Conservation (phyloP, 1,139 yeast genomes). For the Magnusiomyces paraingens region DNA sequence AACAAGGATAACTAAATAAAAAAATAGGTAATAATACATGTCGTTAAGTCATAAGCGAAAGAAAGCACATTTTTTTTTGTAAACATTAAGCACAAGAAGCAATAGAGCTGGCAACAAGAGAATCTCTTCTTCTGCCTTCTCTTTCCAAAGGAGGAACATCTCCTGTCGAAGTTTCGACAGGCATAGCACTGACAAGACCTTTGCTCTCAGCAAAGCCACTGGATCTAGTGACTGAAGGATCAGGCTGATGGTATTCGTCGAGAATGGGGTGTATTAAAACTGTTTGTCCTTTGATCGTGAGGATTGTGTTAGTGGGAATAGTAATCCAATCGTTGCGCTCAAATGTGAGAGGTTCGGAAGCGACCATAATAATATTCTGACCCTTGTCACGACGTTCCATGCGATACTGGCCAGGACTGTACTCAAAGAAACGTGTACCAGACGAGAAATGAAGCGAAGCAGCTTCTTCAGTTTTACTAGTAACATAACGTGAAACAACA, state of each 20-base stretch:
- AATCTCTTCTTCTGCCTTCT: slow-evolving; percentile 54
- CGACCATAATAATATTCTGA: slow-evolving; percentile 92
- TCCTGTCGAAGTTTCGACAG: slow-evolving; percentile 39
- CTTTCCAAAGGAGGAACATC: slow-evolving; percentile 73
- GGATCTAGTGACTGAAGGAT: slow-evolving; percentile 61
- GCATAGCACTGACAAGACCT: slow-evolving; percentile 82
- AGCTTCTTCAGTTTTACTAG: slow-evolving; percentile 88
- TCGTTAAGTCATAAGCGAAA: not conserved
- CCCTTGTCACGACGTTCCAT: slow-evolving; percentile 92
- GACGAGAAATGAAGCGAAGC: slow-evolving; percentile 93
- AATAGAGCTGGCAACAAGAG: not conserved
- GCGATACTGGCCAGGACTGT: slow-evolving; percentile 74
- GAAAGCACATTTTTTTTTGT: not conserved
- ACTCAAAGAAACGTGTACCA: slow-evolving; percentile 85
- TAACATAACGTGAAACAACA: slow-evolving; percentile 80
- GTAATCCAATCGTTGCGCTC: slow-evolving; percentile 98
- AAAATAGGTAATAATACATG: not conserved
- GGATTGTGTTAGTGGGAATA: slow-evolving; percentile 83
- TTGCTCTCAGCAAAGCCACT: slow-evolving; percentile 80
- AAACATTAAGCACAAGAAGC: not conserved
- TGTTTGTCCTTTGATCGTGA: slow-evolving; percentile 81
- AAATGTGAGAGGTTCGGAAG: slow-evolving; percentile 92
- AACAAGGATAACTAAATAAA: too few species aligned
- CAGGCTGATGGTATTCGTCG: slow-evolving; percentile 80
- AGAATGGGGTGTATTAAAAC: slow-evolving; percentile 84